Evolutionary conservation across 2,329 filamentous ascomycete species (phyloP).

Genomic region (Sporothrix sp.): DNA sequence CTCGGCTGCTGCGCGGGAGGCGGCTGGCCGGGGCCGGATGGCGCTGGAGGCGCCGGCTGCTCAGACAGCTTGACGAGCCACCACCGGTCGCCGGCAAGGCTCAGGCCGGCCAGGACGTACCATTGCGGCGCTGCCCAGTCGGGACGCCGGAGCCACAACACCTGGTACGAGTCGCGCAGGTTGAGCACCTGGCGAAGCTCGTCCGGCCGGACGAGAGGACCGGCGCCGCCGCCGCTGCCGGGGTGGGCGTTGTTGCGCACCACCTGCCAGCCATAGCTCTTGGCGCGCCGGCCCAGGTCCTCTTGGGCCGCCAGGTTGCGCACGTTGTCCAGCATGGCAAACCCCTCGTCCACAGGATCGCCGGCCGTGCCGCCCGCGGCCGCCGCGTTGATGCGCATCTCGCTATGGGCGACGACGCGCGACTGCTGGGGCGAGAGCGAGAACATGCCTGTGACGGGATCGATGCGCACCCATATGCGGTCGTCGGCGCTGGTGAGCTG

Average conservation of each 20-base stretch:
- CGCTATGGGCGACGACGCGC: constrained; percentile 44
- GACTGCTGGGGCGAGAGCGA: constrained; percentile 58
- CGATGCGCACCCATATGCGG: constrained; percentile 54
- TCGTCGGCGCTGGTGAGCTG: constrained; percentile 54
- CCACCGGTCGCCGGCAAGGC: constrained; percentile 67
- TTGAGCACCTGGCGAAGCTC: constrained; percentile 51
- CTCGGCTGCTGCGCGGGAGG: not conserved
- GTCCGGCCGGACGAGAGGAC: constrained; percentile 37
- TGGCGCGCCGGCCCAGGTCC: constrained; percentile 49
- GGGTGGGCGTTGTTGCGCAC: too few species aligned
- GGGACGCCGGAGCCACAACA: constrained; percentile 58
- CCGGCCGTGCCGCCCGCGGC: not conserved
- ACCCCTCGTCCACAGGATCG: constrained; percentile 48
- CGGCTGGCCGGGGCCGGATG: not conserved
- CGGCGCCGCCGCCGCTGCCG: too few species aligned
- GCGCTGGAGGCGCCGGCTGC: not conserved
- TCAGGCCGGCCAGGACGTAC: constrained; percentile 62
- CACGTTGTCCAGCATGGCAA: constrained; percentile 48
- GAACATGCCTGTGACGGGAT: constrained; percentile 69
- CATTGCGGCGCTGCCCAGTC: constrained; percentile 61
- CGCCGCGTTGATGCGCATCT: constrained; percentile 52
- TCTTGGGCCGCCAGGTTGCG: constrained; percentile 53
- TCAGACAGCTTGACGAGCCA: constrained; percentile 60
- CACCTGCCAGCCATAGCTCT: constrained; percentile 54
- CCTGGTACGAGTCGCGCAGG: constrained; percentile 52